These are phyloP conservation scores for Phytophthora citrophthora DNA, from an alignment of 352 stramenopile species.

Conservation along the genomic window DNA sequence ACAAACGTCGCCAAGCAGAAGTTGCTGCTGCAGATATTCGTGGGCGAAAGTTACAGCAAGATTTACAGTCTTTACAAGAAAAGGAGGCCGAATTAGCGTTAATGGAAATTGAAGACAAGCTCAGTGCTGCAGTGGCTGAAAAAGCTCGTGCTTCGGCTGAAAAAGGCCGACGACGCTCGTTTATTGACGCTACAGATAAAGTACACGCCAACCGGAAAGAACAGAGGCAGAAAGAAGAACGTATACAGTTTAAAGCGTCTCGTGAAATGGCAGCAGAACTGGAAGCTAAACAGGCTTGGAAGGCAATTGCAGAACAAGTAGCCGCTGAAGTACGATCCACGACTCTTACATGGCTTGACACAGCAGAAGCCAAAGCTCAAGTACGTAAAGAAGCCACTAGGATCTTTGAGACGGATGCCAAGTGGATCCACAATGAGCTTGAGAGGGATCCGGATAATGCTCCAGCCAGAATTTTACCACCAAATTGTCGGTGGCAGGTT, in stretches of 20 bases:
- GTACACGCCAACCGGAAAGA: slow-evolving; percentile 57
- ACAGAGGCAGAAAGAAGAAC: slow-evolving; percentile 59
- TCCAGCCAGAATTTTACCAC: slow-evolving; percentile 21
- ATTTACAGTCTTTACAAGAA: slow-evolving; percentile 35
- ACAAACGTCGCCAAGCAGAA: slow-evolving; percentile 54
- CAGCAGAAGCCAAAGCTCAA: slow-evolving; percentile 22
- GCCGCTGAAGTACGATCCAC: slow-evolving; percentile 47
- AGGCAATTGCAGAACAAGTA: slow-evolving; percentile 49
- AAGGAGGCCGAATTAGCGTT: slow-evolving; percentile 32
- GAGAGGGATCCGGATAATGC: slow-evolving; percentile 42
- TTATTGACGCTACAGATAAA: slow-evolving; percentile 50
- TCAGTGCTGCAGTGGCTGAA: slow-evolving; percentile 37
- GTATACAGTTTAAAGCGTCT: slow-evolving; percentile 45
- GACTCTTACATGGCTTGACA: slow-evolving; percentile 55
- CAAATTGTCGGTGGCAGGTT: slow-evolving; percentile 65
- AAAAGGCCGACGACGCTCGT: slow-evolving; percentile 40
- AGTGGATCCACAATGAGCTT: slow-evolving; percentile 50
- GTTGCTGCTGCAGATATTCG: slow-evolving; percentile 46
- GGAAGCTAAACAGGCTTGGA: slow-evolving; percentile 51
- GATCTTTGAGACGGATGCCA: slow-evolving; percentile 66
- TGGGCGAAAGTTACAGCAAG: slow-evolving; percentile 44
- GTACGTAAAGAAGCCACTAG: slow-evolving; percentile 45
- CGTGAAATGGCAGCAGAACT: slow-evolving; percentile 41
- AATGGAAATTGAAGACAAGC: slow-evolving; percentile 62
- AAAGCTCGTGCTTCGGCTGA: slow-evolving; percentile 37